Percentiles rank a stretch among this genome's conserved stretches.
Conservation (phyloP, 2,329 filamentous ascomycete species). For the Emericellopsis cladophorae region DNA sequence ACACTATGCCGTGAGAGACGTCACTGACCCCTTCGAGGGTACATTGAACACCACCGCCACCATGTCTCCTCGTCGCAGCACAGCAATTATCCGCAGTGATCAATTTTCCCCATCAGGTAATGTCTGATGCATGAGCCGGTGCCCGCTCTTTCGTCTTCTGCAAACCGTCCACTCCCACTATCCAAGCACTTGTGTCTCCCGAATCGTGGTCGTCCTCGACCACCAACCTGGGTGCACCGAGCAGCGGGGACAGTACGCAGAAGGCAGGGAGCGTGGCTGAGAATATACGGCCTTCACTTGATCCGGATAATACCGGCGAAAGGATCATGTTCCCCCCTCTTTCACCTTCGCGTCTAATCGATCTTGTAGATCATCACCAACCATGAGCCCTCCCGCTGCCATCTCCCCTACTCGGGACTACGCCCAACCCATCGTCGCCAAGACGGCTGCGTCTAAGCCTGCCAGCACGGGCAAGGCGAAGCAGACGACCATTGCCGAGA, state of each 20-base stretch:
- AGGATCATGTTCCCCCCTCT: constrained; percentile 76
- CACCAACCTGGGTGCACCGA: constrained; percentile 7
- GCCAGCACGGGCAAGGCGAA: constrained; percentile 12
- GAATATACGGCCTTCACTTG: constrained; percentile 92
- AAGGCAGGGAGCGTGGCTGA: constrained; percentile 35
- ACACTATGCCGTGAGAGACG: background rate
- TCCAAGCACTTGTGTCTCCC: constrained; percentile 17
- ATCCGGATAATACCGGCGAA: constrained; percentile 99
- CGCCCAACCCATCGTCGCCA: constrained; percentile 30
- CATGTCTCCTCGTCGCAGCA: constrained; percentile 2
- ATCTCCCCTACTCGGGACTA: constrained; percentile 43
- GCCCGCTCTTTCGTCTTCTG: constrained; percentile 18
- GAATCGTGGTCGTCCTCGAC: too few species aligned
- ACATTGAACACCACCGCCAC: background rate
- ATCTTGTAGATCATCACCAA: constrained; percentile 13
- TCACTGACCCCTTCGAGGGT: background rate
- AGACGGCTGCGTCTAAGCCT: constrained; percentile 22
- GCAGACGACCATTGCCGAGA: constrained; percentile 38
- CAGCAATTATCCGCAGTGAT: constrained; percentile 19
- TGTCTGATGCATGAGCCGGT: constrained; percentile 52
- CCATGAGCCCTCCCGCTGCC: constrained; percentile 71
- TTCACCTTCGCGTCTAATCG: constrained; percentile 4
- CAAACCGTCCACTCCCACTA: background rate
- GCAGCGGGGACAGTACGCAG: background rate
- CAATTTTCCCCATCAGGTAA: constrained; percentile 22